Conservation (phyloP, 2,329 filamentous ascomycete species). For the Teratosphaeria nubilosa region DNA sequence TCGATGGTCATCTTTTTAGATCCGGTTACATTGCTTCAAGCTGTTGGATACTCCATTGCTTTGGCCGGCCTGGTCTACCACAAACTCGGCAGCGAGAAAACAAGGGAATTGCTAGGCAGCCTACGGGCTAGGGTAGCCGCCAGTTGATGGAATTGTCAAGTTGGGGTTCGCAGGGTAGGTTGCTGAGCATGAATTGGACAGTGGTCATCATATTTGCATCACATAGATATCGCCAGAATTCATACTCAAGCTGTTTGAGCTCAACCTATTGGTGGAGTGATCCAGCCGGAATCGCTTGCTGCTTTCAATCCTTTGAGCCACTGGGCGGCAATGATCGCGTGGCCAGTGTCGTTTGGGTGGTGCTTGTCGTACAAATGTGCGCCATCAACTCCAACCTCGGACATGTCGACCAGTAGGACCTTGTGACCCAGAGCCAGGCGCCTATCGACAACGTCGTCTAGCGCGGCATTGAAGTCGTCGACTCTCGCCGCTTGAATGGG, state of each 20-base stretch:
- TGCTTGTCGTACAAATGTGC: neutral
- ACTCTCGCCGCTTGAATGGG: neutral
- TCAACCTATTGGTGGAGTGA: neutral
- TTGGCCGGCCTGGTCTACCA: slow-evolving; percentile 73
- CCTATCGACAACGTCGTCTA: neutral
- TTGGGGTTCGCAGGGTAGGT: neutral
- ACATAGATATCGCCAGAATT: neutral
- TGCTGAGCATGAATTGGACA: neutral
- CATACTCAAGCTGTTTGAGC: neutral
- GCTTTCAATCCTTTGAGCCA: neutral
- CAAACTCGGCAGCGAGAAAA: slow-evolving; percentile 72
- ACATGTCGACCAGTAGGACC: neutral
- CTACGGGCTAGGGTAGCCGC: neutral
- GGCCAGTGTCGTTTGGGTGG: neutral
- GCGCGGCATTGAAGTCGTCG: neutral
- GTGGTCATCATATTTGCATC: neutral
- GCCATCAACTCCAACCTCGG: neutral
- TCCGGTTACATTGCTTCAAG: slow-evolving; percentile 62
- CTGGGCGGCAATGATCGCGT: neutral
- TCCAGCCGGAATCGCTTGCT: neutral
- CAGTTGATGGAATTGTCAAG: neutral
- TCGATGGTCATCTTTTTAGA: slow-evolving; percentile 77
- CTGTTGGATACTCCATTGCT: slow-evolving; percentile 75
- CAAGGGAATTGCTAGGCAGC: slow-evolving; percentile 62
- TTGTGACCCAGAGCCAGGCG: neutral